A percentile compares a stretch with the other conserved stretches of the same genome.
Conservation (phyloP, 164 flowering plant species). For the Stephania cephalantha region DNA sequence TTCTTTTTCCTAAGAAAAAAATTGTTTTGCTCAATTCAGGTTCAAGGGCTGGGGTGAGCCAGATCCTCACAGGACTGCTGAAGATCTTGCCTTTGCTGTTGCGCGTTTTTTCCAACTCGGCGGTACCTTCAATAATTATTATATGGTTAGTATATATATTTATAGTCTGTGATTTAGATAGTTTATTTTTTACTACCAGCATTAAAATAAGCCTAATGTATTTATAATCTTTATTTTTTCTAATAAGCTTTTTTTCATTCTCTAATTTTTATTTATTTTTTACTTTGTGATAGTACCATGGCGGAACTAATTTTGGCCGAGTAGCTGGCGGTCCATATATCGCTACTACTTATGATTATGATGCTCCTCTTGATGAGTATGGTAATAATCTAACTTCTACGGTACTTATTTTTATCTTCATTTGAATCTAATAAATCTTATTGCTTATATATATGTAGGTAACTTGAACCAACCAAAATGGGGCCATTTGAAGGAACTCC, state of each 20-base stretch:
- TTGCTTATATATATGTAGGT: neutral
- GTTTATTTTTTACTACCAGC: neutral
- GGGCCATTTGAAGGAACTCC: constrained; percentile 18
- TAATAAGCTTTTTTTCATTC: neutral
- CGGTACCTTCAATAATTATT: constrained; percentile 6
- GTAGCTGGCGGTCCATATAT: constrained; percentile 13
- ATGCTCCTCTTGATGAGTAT: constrained; percentile 13
- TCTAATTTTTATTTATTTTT: neutral
- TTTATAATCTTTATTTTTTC: neutral
- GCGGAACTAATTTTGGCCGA: constrained; percentile 15
- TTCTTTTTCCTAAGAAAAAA: neutral
- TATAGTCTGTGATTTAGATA: neutral
- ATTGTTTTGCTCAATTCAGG: neutral
- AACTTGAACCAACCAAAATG: constrained; percentile 17
- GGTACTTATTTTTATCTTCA: neutral
- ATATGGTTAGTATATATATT: constrained; percentile 3
- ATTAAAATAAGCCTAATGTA: neutral
- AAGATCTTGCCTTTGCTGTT: constrained; percentile 8
- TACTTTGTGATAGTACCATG: constrained; percentile 1
- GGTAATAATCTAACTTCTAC: constrained; percentile 11
- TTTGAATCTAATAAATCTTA: neutral
- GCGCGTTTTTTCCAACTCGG: constrained; percentile 7
- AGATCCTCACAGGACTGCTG: constrained; percentile 11
- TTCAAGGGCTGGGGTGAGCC: constrained; percentile 6
- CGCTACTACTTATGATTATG: constrained; percentile 16